These are phyloP conservation scores for Lasiodiplodia gonubiensis DNA, from an alignment of 2,329 filamentous ascomycete genomes.

Conservation along the genomic window DNA sequence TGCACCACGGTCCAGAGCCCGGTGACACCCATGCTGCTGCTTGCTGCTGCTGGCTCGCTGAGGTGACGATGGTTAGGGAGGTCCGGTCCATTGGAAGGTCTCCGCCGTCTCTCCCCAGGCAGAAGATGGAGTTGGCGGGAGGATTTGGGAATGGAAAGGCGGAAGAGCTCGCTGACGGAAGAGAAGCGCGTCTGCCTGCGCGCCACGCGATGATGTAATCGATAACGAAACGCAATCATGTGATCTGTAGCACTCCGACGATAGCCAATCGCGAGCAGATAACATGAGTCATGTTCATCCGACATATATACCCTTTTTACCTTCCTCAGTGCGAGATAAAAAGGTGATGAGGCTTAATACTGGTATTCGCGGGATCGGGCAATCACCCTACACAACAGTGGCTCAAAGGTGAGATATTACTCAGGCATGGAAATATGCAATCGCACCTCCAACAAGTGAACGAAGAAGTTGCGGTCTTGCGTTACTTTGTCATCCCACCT, in stretches of 20 bases:
- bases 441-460: too few species aligned
- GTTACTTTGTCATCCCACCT: too few species aligned
- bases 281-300: too few species aligned
- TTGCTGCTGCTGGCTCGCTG: not conserved
- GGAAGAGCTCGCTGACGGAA: not conserved
- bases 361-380: too few species aligned
- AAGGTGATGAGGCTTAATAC: too few species aligned
- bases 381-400: too few species aligned
- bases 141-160: not conserved
- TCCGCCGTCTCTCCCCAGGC: not conserved
- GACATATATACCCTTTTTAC: too few species aligned
- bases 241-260: not conserved
- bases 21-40: slow-evolving; percentile 83
- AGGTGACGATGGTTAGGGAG: not conserved
- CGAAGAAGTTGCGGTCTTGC: too few species aligned
- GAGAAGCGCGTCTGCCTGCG: slow-evolving; percentile 23
- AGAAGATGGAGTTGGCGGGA: not conserved
- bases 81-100: not conserved
- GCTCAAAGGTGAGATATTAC: too few species aligned
- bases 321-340: too few species aligned
- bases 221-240: slow-evolving; percentile 21
- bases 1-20: slow-evolving; percentile 96
- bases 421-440: too few species aligned
- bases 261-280: too few species aligned
- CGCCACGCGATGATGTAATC: slow-evolving; percentile 27